These are phyloP conservation scores for Argentina anserina DNA, from an alignment of 306 rosid species.

Conservation along the genomic window DNA sequence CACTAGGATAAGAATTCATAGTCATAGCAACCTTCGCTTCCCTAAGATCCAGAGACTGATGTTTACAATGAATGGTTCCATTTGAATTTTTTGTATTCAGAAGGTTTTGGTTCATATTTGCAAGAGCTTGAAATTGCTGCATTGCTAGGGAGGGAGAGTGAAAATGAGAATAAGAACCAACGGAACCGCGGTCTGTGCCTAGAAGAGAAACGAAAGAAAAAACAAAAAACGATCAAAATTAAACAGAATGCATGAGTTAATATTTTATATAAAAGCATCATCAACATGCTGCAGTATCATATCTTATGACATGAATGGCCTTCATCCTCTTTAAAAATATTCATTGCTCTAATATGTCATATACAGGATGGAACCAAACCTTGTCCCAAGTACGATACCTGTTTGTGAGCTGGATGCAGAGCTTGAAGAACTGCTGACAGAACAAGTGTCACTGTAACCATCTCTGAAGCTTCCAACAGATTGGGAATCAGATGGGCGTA, in stretches of 20 bases:
- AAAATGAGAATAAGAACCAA: slow-evolving; percentile 41
- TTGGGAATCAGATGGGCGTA: slow-evolving; percentile 54
- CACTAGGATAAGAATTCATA: slow-evolving; percentile 38
- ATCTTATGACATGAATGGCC: background rate
- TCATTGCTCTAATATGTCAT: background rate
- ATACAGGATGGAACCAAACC: slow-evolving; percentile 19
- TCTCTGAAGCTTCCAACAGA: slow-evolving; percentile 41
- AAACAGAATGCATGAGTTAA: slow-evolving; percentile 11
- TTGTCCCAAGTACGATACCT: slow-evolving; percentile 39
- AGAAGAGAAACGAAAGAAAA: background rate
- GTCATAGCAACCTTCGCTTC: slow-evolving; percentile 31
- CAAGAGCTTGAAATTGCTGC: slow-evolving; percentile 81
- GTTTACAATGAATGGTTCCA: slow-evolving; percentile 43
- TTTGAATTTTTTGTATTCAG: slow-evolving; percentile 32
- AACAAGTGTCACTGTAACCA: slow-evolving; percentile 54
- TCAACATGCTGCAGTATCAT: background rate
- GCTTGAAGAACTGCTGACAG: slow-evolving; percentile 52
- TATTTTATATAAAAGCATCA: background rate
- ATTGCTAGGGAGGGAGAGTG: slow-evolving; percentile 57
- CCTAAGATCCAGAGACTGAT: slow-evolving; percentile 53
- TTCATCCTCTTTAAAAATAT: background rate
- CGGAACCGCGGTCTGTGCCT: slow-evolving; percentile 52
- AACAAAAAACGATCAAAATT: background rate
- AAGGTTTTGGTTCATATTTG: slow-evolving; percentile 56
- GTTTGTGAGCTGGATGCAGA: slow-evolving; percentile 49